phyloP scores from a whole-genome alignment of 2,329 filamentous ascomycete genomes.

The Fonsecaea multimorphosa region DNA sequence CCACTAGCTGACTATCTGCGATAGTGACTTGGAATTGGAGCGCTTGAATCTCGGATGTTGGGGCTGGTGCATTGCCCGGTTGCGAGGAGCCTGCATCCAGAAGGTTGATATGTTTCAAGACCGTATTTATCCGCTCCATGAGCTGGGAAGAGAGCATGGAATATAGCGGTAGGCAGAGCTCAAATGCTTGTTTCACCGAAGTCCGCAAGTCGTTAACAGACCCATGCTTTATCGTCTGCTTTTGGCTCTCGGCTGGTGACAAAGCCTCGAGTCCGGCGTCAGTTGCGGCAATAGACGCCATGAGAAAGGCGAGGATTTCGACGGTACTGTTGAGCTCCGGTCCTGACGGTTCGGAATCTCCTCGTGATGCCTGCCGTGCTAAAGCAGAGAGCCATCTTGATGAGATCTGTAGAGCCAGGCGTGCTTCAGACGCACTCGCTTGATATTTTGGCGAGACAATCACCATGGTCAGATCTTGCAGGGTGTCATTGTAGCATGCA shows the following conservation, averaged over 20 bases:
- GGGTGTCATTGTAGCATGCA: constrained; percentile 25
- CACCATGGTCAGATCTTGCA: constrained; percentile 35
- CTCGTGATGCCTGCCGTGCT: constrained; percentile 16
- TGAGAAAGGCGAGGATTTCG: constrained; percentile 33
- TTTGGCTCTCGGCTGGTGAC: constrained; percentile 7
- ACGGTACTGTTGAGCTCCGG: constrained; percentile 22
- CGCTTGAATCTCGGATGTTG: constrained; percentile 40
- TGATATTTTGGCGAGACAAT: constrained; percentile 31
- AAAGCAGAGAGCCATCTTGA: constrained; percentile 34
- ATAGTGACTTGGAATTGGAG: constrained; percentile 62
- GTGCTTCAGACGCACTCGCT: constrained; percentile 15
- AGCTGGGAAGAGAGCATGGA: constrained; percentile 34
- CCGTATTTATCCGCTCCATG: constrained; percentile 33
- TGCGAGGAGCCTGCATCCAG: constrained; percentile 21
- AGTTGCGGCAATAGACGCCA: constrained; percentile 32
- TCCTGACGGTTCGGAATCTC: constrained; percentile 13
- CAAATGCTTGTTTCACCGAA: constrained; percentile 28
- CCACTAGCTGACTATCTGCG: constrained; percentile 71
- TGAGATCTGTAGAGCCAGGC: constrained; percentile 21
- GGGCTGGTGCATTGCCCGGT: constrained; percentile 16
- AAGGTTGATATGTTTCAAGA: constrained; percentile 36
- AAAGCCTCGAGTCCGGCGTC: constrained; percentile 31
- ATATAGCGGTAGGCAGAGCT: constrained; percentile 28
- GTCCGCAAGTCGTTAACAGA: constrained; percentile 16
- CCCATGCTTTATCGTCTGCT: background rate